Evolutionary conservation across 352 stramenopile species (phyloP).

Genomic region (Globisporangium apiculatum): DNA sequence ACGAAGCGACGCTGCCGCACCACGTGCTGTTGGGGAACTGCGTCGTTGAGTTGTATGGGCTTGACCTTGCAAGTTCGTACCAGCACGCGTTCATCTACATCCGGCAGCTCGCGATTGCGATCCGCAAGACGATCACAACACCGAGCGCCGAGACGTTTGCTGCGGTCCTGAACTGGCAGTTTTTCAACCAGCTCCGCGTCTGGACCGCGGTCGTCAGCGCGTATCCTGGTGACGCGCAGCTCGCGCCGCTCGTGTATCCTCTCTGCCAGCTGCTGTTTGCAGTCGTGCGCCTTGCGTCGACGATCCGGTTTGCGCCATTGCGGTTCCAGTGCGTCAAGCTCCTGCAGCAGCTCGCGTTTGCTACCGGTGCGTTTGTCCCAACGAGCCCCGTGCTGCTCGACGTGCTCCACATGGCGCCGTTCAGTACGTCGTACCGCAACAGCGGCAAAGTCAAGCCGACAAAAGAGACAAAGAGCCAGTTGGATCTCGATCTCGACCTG

Average conservation of each 20-base stretch:
- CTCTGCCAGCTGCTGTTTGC: conserved; percentile 88
- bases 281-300: conserved; percentile 70
- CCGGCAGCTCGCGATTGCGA: conserved; percentile 95
- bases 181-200: conserved; percentile 95
- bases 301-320: conserved; percentile 85
- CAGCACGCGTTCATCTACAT: conserved; percentile 99
- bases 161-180: conserved; percentile 96
- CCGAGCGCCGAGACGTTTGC: conserved; percentile 88
- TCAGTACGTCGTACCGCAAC: conserved; percentile 79
- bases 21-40: conserved; percentile 95
- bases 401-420: conserved; percentile 88
- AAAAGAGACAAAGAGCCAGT: conserved; percentile 28
- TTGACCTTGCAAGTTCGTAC: conserved; percentile 96
- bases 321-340: conserved; percentile 96
- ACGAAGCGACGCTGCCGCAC: conserved; percentile 76
- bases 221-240: conserved; percentile 76
- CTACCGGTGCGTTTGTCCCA: conserved; percentile 94
- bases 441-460: conserved; percentile 27
- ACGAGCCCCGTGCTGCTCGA: conserved; percentile 92
- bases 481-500: conserved; percentile 68
- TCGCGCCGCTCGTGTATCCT: conserved; percentile 93
- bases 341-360: conserved; percentile 94
- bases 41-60: conserved; percentile 96
- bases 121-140: conserved; percentile 94
- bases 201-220: conserved; percentile 95